These are phyloP conservation scores for Eucalyptus pauciflora DNA, from an alignment of 345 rosid genomes.

Conservation along the genomic window DNA sequence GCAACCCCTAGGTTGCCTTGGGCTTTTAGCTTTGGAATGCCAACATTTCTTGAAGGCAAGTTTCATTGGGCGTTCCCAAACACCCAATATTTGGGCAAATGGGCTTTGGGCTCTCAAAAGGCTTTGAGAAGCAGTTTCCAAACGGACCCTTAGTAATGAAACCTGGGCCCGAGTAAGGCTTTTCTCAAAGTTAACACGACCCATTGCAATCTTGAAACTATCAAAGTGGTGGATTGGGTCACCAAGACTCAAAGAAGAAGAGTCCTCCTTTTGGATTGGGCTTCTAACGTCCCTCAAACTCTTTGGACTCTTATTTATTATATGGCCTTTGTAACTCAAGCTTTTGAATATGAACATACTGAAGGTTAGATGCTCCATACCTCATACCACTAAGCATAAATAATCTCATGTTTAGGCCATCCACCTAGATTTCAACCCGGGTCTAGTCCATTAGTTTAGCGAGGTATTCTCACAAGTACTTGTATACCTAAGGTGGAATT, in stretches of 20 bases:
- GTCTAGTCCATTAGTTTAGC: background rate
- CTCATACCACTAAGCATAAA: background rate
- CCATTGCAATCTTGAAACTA: background rate
- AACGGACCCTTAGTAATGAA: background rate
- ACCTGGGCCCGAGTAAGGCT: accelerated
- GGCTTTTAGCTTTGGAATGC: no score
- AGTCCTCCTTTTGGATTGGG: background rate
- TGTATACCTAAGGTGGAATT: background rate
- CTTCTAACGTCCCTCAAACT: background rate
- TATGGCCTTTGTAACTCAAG: background rate
- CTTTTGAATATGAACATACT: background rate
- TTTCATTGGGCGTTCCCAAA: no score
- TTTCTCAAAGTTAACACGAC: background rate
- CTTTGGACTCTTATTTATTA: background rate
- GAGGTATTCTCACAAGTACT: background rate
- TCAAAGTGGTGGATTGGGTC: background rate
- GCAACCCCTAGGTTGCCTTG: no score
- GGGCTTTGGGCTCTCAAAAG: no score
- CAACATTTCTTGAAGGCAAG: no score
- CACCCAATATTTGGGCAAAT: no score
- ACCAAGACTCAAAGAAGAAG: background rate
- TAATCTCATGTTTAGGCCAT: background rate
- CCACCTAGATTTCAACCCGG: background rate
- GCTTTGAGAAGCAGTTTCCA: no score
- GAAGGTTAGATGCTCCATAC: background rate